These are phyloP conservation scores for Hansenula sp. DNA, from an alignment of 1,139 yeast species.

Conservation along the genomic window DNA sequence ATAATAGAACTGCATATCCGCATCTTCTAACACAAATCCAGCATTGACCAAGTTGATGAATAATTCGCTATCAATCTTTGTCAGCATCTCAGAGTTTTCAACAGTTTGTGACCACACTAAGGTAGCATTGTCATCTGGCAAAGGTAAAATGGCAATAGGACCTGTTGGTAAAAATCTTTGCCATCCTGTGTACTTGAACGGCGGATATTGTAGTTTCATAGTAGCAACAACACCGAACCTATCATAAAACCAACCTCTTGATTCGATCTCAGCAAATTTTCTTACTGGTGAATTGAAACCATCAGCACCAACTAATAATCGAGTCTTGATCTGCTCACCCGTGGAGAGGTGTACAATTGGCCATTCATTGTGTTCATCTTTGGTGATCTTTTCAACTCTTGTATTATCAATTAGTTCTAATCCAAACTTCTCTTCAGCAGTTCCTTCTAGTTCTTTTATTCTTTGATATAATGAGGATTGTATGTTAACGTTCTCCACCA, in stretches of 20 bases:
- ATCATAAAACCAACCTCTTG: slow-evolving; percentile 90
- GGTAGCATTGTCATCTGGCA: slow-evolving; percentile 82
- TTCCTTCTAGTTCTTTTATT: slow-evolving; percentile 41
- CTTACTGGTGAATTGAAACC: slow-evolving; percentile 96
- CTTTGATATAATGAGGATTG: slow-evolving; percentile 65
- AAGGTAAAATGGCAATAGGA: slow-evolving; percentile 86
- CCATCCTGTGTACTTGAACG: slow-evolving; percentile 76
- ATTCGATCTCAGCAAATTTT: slow-evolving; percentile 71
- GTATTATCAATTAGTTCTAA: slow-evolving; percentile 58
- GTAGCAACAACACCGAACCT: slow-evolving; percentile 92
- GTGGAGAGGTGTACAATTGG: slow-evolving; percentile 69
- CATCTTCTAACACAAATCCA: slow-evolving; percentile 72
- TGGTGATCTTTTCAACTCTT: slow-evolving; percentile 53
- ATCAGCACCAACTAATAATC: slow-evolving; percentile 89
- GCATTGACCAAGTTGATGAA: slow-evolving; percentile 79
- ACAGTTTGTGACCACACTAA: slow-evolving; percentile 93
- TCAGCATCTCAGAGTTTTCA: slow-evolving; percentile 61
- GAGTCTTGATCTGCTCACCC: slow-evolving; percentile 61
- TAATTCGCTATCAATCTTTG: slow-evolving; percentile 54
- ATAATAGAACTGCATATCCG: slow-evolving; percentile 75
- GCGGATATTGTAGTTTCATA: slow-evolving; percentile 67
- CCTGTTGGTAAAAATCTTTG: slow-evolving; percentile 92
- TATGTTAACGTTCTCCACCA: slow-evolving; percentile 85
- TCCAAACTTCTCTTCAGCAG: slow-evolving; percentile 22
- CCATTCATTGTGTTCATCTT: slow-evolving; percentile 51